phyloP scores from a whole-genome alignment of 2,329 filamentous ascomycete species.

The Talaromyces atroroseus region DNA sequence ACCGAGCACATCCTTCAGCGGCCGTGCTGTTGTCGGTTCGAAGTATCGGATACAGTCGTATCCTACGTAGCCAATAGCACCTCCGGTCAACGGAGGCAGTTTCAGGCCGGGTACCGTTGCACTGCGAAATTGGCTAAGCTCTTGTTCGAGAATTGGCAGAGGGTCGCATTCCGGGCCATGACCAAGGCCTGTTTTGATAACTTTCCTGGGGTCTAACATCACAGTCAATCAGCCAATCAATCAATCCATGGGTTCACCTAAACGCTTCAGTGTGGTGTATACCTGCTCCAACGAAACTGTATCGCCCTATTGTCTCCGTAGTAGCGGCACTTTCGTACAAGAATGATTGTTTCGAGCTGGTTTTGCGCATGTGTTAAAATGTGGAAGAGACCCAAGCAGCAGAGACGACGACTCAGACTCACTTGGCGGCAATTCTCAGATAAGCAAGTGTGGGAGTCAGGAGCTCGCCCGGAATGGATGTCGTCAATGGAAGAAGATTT shows the following conservation, averaged over 20 bases:
- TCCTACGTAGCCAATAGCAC: conserved; percentile 91
- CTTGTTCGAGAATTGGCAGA: conserved; percentile 71
- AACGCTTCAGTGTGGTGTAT: conserved; percentile 18
- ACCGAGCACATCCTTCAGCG: conserved; percentile 79
- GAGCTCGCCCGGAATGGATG: conserved; percentile 83
- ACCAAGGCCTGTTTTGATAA: conserved; percentile 80
- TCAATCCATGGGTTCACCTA: neutral
- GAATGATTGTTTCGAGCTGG: conserved; percentile 72
- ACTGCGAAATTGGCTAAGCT: conserved; percentile 72
- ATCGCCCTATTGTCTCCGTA: conserved; percentile 86
- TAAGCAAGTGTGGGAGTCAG: conserved; percentile 94
- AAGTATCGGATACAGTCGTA: conserved; percentile 98
- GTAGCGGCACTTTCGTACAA: conserved; percentile 91
- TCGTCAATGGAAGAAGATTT: conserved; percentile 76
- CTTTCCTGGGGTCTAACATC: conserved; percentile 59
- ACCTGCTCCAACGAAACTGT: conserved; percentile 88
- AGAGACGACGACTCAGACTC: conserved; percentile 28
- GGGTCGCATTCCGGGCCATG: conserved; percentile 82
- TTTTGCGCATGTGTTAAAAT: neutral
- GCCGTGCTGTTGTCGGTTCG: conserved; percentile 87
- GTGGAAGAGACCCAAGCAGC: neutral
- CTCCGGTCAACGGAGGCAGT: conserved; percentile 81
- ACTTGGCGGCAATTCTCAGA: conserved; percentile 77
- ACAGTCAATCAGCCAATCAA: neutral
- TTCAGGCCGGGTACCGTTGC: conserved; percentile 75